These are phyloP conservation scores for Juglanconis oblonga DNA, from an alignment of 2,329 filamentous ascomycete species.

Conservation along the genomic window DNA sequence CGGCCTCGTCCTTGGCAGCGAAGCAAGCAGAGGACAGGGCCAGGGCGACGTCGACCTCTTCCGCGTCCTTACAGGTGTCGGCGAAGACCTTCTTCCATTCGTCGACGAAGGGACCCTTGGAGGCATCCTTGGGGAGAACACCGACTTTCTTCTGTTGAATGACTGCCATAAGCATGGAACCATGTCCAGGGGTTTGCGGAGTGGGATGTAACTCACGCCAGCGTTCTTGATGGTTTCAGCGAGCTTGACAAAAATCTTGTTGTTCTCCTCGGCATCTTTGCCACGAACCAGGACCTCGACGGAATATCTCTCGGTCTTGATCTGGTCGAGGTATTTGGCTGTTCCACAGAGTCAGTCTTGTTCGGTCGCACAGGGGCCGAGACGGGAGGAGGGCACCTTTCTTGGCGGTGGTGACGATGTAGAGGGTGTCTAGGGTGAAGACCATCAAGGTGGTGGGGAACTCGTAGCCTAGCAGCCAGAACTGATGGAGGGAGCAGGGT, in stretches of 20 bases:
- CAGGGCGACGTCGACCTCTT: slow-evolving; percentile 81
- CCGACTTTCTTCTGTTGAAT: slow-evolving; percentile 77
- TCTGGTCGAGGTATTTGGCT: slow-evolving; percentile 90
- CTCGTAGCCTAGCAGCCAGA: slow-evolving; percentile 98
- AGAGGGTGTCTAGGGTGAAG: slow-evolving; percentile 82
- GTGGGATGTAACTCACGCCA: slow-evolving; percentile 60
- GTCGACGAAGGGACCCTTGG: slow-evolving; percentile 84
- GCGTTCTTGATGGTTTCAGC: slow-evolving; percentile 82
- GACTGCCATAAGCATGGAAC: not conserved
- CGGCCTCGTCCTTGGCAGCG: slow-evolving; percentile 90
- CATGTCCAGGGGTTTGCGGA: not conserved
- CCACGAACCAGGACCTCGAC: slow-evolving; percentile 89
- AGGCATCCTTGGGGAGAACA: slow-evolving; percentile 77
- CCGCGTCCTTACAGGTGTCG: slow-evolving; percentile 77
- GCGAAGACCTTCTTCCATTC: slow-evolving; percentile 88
- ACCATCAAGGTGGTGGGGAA: slow-evolving; percentile 95
- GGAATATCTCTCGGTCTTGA: slow-evolving; percentile 89
- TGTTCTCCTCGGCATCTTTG: slow-evolving; percentile 88
- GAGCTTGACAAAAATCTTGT: slow-evolving; percentile 83
- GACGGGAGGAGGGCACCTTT: slow-evolving; percentile 62
- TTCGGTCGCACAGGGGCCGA: not conserved
- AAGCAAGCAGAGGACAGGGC: slow-evolving; percentile 83
- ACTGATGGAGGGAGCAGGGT: slow-evolving; percentile 49
- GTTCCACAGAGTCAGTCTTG: slow-evolving; percentile 29
- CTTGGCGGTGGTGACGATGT: slow-evolving; percentile 93